phyloP scores from a whole-genome alignment of 805 yeast genomes.

The Wickerhamomyces xylosicus region DNA sequence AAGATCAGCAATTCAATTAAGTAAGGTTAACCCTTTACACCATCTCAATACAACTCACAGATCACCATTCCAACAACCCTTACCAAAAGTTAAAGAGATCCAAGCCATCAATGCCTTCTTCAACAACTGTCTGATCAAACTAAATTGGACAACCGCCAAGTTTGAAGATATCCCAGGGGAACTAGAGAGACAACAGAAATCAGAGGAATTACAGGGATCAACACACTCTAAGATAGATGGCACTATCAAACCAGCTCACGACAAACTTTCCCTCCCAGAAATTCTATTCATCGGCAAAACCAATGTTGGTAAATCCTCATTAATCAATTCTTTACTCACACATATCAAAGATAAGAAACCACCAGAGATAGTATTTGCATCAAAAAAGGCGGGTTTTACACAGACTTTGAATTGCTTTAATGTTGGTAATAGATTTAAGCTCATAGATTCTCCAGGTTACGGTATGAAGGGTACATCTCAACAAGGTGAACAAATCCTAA shows the following conservation, averaged over 20 bases:
- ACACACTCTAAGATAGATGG: background rate
- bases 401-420: constrained; percentile 62
- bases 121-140: constrained; percentile 31
- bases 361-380: constrained; percentile 38
- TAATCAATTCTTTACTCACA: constrained; percentile 52
- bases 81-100: background rate
- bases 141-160: constrained; percentile 52
- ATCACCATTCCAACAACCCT: background rate
- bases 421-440: constrained; percentile 47
- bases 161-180: constrained; percentile 53
- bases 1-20: background rate
- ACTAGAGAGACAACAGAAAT: constrained; percentile 19
- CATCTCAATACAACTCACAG: background rate
- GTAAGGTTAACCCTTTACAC: background rate
- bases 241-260: background rate
- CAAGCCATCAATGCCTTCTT: constrained; percentile 28
- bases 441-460: constrained; percentile 88
- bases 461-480: constrained; percentile 55
- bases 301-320: constrained; percentile 79
- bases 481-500: constrained; percentile 64
- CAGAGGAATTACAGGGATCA: constrained; percentile 2
- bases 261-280: constrained; percentile 47
- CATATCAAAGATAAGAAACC: constrained; percentile 21
- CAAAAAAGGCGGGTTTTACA: constrained; percentile 46
- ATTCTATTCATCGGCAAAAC: constrained; percentile 70